Conservation (phyloP, 305 asterid genomes). For the Fraxinus dipetala region DNA sequence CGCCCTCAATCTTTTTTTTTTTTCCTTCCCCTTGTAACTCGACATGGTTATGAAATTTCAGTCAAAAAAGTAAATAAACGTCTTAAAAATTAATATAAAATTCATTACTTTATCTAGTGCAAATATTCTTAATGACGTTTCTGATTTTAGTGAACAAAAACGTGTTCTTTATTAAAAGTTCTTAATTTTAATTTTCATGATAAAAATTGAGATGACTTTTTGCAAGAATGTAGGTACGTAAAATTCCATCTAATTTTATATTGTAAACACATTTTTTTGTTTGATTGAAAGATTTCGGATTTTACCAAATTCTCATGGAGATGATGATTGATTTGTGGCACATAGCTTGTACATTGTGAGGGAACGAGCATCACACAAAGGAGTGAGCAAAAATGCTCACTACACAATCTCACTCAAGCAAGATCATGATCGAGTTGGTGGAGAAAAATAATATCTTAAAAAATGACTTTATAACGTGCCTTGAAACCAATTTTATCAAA, state of each 20-base stretch:
- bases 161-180: not conserved
- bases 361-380: not conserved
- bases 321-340: not conserved
- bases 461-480: not conserved
- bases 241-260: not conserved
- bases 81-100: no score
- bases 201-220: not conserved
- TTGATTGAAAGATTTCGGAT: not conserved
- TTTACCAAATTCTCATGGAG: not conserved
- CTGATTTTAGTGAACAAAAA: not conserved
- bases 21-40: not conserved
- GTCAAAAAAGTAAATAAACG: not conserved
- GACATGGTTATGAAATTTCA: not conserved
- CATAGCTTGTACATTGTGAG: not conserved
- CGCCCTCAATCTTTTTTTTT: not conserved
- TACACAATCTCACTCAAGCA: no score
- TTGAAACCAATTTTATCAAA: not conserved
- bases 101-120: not conserved
- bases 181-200: not conserved
- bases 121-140: not conserved
- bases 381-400: no score
- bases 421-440: no score
- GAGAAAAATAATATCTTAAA: not conserved
- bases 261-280: not conserved
- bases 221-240: not conserved